These are phyloP conservation scores for Coemansia sp. DNA, from an alignment of 192 early-diverging fungal genomes.

Conservation along the genomic window DNA sequence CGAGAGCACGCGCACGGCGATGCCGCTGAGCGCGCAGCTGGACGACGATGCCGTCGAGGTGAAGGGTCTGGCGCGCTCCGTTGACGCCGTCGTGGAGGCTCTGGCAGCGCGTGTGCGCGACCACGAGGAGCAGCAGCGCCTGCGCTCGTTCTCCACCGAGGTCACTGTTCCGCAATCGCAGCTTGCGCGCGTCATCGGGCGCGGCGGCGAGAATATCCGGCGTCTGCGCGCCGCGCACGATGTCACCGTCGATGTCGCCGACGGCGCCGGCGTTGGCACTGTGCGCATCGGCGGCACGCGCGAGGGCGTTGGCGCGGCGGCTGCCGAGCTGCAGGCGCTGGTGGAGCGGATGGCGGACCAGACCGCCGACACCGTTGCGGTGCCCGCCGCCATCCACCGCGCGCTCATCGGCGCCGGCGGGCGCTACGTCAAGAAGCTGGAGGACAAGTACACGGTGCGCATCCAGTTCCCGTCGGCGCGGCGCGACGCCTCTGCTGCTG, in stretches of 20 bases:
- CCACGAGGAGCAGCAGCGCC: conserved; percentile 67
- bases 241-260: conserved; percentile 67
- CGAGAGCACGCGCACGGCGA: conserved; percentile 53
- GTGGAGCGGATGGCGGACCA: conserved; percentile 72
- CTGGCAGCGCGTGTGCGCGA: conserved; percentile 68
- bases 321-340: conserved; percentile 66
- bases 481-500: conserved; percentile 11
- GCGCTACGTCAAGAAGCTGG: conserved; percentile 69
- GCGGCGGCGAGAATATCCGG: conserved; percentile 80
- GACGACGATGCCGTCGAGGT: conserved; percentile 73
- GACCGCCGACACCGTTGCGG: conserved; percentile 57
- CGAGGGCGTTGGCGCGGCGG: conserved; percentile 71
- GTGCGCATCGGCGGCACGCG: conserved; percentile 81
- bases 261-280: conserved; percentile 30
- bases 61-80: conserved; percentile 78
- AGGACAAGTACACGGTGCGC: conserved; percentile 74
- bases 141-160: conserved; percentile 70
- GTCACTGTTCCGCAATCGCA: conserved; percentile 70
- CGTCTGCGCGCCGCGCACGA: conserved; percentile 74
- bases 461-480: conserved; percentile 68
- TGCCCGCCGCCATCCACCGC: conserved; percentile 66
- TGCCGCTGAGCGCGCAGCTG: conserved; percentile 46
- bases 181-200: conserved; percentile 85
- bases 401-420: conserved; percentile 72
- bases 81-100: conserved; percentile 68